Evolutionary conservation across 1,284 basidiomycete species (phyloP).

Genomic region (Ceratorhiza oryzae-sativae): DNA sequence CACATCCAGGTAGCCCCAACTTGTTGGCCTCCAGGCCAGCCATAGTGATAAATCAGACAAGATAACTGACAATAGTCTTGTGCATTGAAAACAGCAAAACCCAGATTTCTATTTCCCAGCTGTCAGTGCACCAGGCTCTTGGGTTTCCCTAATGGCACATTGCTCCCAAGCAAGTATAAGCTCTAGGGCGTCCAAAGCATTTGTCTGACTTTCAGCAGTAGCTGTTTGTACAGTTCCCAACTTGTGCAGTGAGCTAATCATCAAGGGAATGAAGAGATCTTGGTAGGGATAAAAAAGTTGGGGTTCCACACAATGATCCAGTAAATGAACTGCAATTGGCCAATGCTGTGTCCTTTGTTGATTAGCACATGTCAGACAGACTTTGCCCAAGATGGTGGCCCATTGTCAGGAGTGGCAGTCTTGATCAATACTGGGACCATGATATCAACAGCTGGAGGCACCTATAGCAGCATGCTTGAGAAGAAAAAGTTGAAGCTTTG

Average conservation of each 20-base stretch:
- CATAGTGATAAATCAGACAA: constrained; percentile 76
- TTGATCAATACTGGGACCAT: constrained; percentile 83
- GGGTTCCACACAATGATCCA: constrained; percentile 92
- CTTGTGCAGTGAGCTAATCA: constrained; percentile 89
- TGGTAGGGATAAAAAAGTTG: constrained; percentile 90
- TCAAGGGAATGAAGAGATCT: constrained; percentile 93
- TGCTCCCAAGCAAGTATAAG: constrained; percentile 87
- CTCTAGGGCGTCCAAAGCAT: constrained; percentile 85
- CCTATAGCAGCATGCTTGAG: constrained; percentile 80
- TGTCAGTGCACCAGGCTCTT: constrained; percentile 45
- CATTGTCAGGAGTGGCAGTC: constrained; percentile 63
- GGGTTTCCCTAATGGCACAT: constrained; percentile 56
- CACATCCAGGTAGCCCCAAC: constrained; percentile 73
- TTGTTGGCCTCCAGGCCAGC: constrained; percentile 72
- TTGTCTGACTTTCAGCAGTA: constrained; percentile 79
- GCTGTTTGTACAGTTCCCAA: constrained; percentile 65
- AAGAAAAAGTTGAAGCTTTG: constrained; percentile 85
- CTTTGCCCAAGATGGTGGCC: constrained; percentile 87
- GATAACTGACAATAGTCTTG: constrained; percentile 91
- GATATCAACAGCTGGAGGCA: constrained; percentile 77
- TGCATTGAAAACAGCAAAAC: constrained; percentile 79
- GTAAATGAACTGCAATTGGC: constrained; percentile 89
- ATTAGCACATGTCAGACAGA: constrained; percentile 86
- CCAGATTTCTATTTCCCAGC: constrained; percentile 56
- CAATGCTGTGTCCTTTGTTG: constrained; percentile 86